Percentiles rank a stretch among this genome's conserved stretches.
These are phyloP conservation scores for Macrophomina pseudophaseolina DNA, from an alignment of 2,329 filamentous ascomycete genomes.

Conservation along the genomic window DNA sequence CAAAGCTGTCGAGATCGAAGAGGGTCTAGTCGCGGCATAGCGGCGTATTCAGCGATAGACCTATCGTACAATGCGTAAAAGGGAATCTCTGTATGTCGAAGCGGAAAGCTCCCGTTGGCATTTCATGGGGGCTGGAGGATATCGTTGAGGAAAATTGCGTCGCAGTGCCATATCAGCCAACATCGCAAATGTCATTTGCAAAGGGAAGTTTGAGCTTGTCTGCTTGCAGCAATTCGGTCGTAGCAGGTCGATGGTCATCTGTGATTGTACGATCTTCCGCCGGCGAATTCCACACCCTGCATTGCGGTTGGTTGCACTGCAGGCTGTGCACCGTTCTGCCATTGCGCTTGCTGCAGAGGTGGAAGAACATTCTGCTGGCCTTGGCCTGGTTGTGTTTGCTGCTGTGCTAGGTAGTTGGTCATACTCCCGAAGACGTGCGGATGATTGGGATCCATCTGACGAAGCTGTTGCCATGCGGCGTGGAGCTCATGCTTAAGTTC, in stretches of 20 bases:
- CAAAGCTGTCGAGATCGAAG: constrained; percentile 14
- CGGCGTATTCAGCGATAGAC: constrained; percentile 21
- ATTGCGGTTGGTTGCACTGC: constrained; percentile 48
- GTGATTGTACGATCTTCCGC: constrained; percentile 38
- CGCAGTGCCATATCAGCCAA: background rate
- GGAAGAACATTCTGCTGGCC: constrained; percentile 37
- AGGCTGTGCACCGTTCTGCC: constrained; percentile 28
- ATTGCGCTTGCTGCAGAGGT: constrained; percentile 46
- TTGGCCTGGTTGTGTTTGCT: constrained; percentile 28
- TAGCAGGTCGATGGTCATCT: constrained; percentile 4
- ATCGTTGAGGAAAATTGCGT: background rate
- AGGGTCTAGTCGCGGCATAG: constrained; percentile 2
- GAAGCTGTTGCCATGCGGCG: constrained; percentile 53
- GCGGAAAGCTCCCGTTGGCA: constrained; percentile 7
- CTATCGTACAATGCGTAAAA: constrained; percentile 27
- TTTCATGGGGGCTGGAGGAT: constrained; percentile 11
- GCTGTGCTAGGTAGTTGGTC: constrained; percentile 50
- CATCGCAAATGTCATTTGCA: constrained; percentile 7
- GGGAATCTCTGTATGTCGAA: constrained; percentile 18
- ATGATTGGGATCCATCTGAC: constrained; percentile 51
- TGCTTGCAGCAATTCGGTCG: background rate
- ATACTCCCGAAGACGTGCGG: constrained; percentile 55
- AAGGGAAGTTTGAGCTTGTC: background rate
- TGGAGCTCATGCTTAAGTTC: constrained; percentile 53
- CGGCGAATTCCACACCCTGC: constrained; percentile 57